Percentiles rank a stretch among this genome's conserved stretches.
Evolutionary conservation across 805 yeast species (phyloP).

Genomic region (Metschnikowia koreensis): DNA sequence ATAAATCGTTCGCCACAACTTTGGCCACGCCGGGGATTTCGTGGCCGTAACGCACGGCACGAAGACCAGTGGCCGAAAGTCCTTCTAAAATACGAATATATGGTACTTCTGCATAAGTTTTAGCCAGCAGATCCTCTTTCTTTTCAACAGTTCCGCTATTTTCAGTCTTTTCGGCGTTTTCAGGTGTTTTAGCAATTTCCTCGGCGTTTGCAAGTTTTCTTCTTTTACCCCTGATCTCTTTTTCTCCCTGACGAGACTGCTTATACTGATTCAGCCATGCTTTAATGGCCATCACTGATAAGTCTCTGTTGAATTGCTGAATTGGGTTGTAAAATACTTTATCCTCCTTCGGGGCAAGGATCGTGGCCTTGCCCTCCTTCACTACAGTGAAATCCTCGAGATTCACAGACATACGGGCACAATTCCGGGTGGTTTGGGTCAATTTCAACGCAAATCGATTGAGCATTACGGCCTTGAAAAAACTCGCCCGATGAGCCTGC

Average conservation of each 20-base stretch:
- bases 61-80: constrained; percentile 88
- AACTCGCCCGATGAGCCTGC: constrained; percentile 1
- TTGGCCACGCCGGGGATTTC: constrained; percentile 76
- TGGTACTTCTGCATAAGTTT: constrained; percentile 2
- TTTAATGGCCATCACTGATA: constrained; percentile 77
- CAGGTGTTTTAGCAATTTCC: not conserved
- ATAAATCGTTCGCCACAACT: constrained; percentile 86
- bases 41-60: constrained; percentile 90
- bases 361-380: constrained; percentile 80
- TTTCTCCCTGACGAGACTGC: constrained; percentile 29
- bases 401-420: constrained; percentile 19
- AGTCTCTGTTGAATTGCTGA: constrained; percentile 94
- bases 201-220: constrained; percentile 8
- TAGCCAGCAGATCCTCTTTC: not conserved
- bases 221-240: constrained; percentile 22
- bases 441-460: not conserved
- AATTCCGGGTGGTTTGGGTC: not conserved
- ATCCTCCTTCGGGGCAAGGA: constrained; percentile 77
- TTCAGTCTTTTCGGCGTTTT: not conserved
- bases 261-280: constrained; percentile 77
- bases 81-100: constrained; percentile 75
- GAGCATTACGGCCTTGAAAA: constrained; percentile 3
- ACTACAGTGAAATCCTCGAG: constrained; percentile 34
- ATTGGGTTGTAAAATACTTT: constrained; percentile 92
- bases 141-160: not conserved